Base-by-base conservation (phyloP, 2,329 filamentous ascomycete genomes). In the Periconia sp. region DNA sequence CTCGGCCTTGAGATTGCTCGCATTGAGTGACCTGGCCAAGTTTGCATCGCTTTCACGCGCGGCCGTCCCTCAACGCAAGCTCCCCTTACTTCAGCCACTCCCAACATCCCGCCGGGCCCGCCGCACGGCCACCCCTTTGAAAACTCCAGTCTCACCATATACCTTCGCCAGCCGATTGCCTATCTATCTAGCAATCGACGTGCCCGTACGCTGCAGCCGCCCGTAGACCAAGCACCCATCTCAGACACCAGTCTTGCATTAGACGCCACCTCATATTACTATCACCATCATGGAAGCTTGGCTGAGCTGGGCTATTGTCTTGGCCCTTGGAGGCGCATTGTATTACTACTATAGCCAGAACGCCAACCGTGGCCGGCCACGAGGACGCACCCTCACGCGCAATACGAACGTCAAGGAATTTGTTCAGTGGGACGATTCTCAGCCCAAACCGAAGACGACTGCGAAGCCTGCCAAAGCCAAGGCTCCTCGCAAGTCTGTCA, bases 401-500 rank as follows among this genome's bases (percentile, higher is more conserved):
- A 46, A 58, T 24, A 41, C 56, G 18, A 54, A 53, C 8, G 56
- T 56, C 15, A 57, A 31, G 50, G 52, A 18, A 48, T 54, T 9
- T 45, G 54, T 10, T 44, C 59, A 28, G 66, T 63, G 63, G 42
- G 19, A 17, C 61, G 66, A n/a, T 40, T 54, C 4, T 63, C 67
- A 28, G 50, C 17, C 33, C 19, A 63, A 61, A 36, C 32, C 59
- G 22, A 67, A 68, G 49, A 38, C 47, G 8, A 26, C 42, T 16
- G 36, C 37, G 18, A 39, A 54, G 33, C 46, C 57, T 9, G 38
- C 53, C n/a, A 66, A 69, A 53, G 47, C 52, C 15, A 66, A 68
- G 55, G 59, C 59, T 18, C 59, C 66, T 19, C 58, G 59, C 51
- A 68, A 68, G 54, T 62, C 62, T 10, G 61, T 59, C 42, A 65